A percentile compares a stretch with the other conserved stretches of the same genome.
These are phyloP conservation scores for Polytolypa hystricis DNA, from an alignment of 2,329 filamentous ascomycete species.

Conservation along the genomic window DNA sequence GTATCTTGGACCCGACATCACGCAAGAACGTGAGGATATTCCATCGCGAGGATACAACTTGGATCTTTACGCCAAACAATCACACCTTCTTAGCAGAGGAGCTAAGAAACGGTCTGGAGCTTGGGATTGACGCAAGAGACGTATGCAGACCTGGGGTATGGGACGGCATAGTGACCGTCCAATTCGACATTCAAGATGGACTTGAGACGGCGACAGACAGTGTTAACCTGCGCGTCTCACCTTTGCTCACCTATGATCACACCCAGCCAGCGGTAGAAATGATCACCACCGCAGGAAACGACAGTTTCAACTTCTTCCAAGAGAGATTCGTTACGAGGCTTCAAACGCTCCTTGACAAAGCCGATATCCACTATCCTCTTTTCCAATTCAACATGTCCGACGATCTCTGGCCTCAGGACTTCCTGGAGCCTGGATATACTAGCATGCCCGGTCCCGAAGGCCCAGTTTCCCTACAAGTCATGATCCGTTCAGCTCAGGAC, in stretches of 20 bases:
- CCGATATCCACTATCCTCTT: slow-evolving; percentile 14
- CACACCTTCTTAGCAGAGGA: slow-evolving; percentile 20
- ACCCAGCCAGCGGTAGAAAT: slow-evolving; percentile 20
- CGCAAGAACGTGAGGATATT: slow-evolving; percentile 22
- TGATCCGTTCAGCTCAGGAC: slow-evolving; percentile 21
- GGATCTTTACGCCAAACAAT: slow-evolving; percentile 19
- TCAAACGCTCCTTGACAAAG: slow-evolving; percentile 5
- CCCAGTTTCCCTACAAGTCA: slow-evolving; percentile 22
- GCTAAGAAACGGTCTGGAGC: slow-evolving; percentile 20
- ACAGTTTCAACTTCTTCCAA: slow-evolving; percentile 3
- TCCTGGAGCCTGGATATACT: slow-evolving; percentile 29
- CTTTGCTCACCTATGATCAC: slow-evolving; percentile 30
- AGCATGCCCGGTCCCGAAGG: slow-evolving; percentile 30
- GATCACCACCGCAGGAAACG: slow-evolving; percentile 13
- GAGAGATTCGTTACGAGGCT: slow-evolving; percentile 16
- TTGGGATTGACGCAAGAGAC: slow-evolving; percentile 30
- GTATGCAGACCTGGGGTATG: slow-evolving; percentile 12
- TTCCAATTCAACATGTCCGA: slow-evolving; percentile 15
- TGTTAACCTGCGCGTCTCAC: slow-evolving; percentile 28
- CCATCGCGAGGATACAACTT: slow-evolving; percentile 12
- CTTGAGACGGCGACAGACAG: slow-evolving; percentile 13
- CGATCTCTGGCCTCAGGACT: slow-evolving; percentile 32
- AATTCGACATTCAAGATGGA: slow-evolving; percentile 21
- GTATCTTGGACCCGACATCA: slow-evolving; percentile 7
- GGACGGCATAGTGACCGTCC: slow-evolving; percentile 10